Percentiles rank a stretch among this genome's conserved stretches.
These are phyloP conservation scores for Annulohypoxylon nitens DNA, from an alignment of 495 filamentous ascomycete species.

Conservation along the genomic window DNA sequence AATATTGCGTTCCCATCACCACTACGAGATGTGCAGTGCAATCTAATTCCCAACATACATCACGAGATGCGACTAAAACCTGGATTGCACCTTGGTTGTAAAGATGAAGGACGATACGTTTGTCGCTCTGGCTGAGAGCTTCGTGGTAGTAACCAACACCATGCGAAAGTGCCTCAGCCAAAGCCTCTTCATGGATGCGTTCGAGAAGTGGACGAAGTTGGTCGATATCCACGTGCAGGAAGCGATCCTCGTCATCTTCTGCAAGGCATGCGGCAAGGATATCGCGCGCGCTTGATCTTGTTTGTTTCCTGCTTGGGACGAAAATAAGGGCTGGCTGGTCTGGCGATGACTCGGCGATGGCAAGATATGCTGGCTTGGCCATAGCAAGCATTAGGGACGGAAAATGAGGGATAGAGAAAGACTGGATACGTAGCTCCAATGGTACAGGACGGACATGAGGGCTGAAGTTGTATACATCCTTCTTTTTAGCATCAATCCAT, in stretches of 20 bases:
- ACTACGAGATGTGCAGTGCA: conserved; percentile 89
- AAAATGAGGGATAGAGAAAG: conserved; percentile 95
- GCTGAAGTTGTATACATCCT: conserved; percentile 98
- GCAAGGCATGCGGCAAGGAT: conserved; percentile 84
- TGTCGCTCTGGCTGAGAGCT: conserved; percentile 87
- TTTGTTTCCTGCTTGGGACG: conserved; percentile 92
- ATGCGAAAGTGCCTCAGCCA: conserved; percentile 92
- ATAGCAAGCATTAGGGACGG: conserved; percentile 98
- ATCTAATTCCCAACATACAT: conserved; percentile 96
- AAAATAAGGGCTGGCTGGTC: conserved; percentile 93
- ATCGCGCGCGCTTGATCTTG: conserved; percentile 89
- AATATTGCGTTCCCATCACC: conserved; percentile 99
- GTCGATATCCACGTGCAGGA: conserved; percentile 83
- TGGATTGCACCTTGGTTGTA: conserved; percentile 94
- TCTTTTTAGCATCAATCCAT: conserved; percentile 99
- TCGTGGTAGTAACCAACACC: conserved; percentile 99
- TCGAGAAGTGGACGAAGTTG: conserved; percentile 86
- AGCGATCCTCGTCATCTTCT: conserved; percentile 93
- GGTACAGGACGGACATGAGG: conserved; percentile 88
- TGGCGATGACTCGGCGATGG: conserved; percentile 84
- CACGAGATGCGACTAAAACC: conserved; percentile 90
- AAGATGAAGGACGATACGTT: conserved; percentile 91
- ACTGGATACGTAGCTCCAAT: conserved; percentile 94
- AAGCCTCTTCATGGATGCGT: conserved; percentile 83
- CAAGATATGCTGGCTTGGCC: conserved; percentile 91